Evolutionary conservation across 2,329 filamentous ascomycete genomes (phyloP).

Genomic region (Xylaria sp.): DNA sequence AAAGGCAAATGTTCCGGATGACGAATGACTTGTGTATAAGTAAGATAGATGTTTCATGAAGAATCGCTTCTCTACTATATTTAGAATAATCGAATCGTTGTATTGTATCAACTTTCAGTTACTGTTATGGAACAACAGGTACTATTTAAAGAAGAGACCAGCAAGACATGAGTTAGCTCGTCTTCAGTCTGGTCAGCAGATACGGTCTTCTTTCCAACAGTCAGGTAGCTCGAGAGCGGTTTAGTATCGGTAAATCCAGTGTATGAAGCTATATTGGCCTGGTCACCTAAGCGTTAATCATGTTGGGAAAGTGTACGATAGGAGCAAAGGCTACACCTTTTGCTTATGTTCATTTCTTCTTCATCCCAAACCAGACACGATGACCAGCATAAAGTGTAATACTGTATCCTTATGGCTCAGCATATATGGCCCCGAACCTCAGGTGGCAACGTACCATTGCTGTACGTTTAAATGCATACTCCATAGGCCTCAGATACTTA

Average conservation of each 20-base stretch:
- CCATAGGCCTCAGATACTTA: too few species aligned
- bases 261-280: too few species aligned
- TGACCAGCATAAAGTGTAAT: background rate
- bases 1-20: background rate
- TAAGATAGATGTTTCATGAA: background rate
- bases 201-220: too few species aligned
- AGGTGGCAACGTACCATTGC: too few species aligned
- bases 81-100: background rate
- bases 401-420: too few species aligned
- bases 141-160: background rate
- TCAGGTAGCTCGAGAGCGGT: too few species aligned
- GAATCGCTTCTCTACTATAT: conserved; percentile 8
- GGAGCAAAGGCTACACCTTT: background rate
- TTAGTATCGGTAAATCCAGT: too few species aligned
- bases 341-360: background rate
- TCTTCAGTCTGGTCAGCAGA: too few species aligned
- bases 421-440: too few species aligned
- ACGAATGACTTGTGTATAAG: background rate
- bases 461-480: too few species aligned
- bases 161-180: too few species aligned
- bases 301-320: background rate
- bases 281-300: background rate
- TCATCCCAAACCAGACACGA: background rate
- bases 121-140: background rate
- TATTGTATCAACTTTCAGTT: background rate